These are phyloP conservation scores for Linnemannia exigua DNA, from an alignment of 192 early-diverging fungal species.

Conservation along the genomic window DNA sequence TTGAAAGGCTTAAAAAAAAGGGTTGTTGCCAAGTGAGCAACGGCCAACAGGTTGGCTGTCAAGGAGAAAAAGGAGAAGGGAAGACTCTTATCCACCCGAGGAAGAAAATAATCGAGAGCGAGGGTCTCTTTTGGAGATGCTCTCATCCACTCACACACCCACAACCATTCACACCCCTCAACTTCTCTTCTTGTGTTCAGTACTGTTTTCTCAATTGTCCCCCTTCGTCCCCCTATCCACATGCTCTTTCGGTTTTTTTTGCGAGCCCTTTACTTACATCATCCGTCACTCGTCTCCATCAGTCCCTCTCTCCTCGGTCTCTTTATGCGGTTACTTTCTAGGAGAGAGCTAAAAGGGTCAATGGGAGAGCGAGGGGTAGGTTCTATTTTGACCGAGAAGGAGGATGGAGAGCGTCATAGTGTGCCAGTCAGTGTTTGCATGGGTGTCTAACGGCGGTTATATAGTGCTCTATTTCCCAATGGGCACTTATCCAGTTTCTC, in stretches of 20 bases:
- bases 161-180: not conserved
- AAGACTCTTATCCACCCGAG: conserved; percentile 1
- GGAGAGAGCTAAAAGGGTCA: not conserved
- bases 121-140: not conserved
- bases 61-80: not conserved
- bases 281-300: not conserved
- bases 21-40: not conserved
- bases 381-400: too few species aligned
- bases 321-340: not conserved
- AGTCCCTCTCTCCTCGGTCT: not conserved
- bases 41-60: not conserved
- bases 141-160: not conserved
- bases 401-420: too few species aligned
- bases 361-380: not conserved
- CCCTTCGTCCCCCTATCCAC: not conserved
- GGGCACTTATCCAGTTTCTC: not conserved
- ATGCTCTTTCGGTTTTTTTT: not conserved
- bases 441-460: not conserved
- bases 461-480: not conserved
- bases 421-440: not conserved
- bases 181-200: not conserved
- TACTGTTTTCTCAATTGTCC: not conserved
- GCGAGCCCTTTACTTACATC: not conserved
- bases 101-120: not conserved
- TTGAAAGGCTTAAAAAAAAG: too few species aligned